phyloP scores from a whole-genome alignment of 2,329 filamentous ascomycete species.

The Calonectria henricotiae region DNA sequence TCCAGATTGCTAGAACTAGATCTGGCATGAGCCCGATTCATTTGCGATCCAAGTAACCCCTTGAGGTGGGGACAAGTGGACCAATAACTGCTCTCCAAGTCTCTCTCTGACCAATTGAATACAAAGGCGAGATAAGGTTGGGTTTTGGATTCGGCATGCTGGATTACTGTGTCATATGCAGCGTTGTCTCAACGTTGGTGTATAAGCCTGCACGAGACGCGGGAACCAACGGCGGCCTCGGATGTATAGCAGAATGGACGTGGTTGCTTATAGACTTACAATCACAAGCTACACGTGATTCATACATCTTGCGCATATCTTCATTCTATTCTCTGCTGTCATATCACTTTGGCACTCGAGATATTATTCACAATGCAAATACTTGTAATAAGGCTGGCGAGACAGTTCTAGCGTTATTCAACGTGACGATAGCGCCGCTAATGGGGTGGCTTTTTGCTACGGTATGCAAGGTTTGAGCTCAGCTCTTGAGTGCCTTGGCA shows the following conservation, averaged over 20 bases:
- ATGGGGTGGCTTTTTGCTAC: background rate
- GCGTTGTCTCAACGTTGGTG: background rate
- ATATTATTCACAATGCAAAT: background rate
- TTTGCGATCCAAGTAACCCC: too few species aligned
- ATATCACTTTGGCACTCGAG: background rate
- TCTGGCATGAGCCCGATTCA: background rate
- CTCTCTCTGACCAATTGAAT: background rate
- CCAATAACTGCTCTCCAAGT: background rate
- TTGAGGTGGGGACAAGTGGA: background rate
- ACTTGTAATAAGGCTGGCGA: background rate
- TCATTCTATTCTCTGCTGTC: background rate
- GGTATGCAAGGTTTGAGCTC: slow-evolving; percentile 19
- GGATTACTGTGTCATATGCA: background rate
- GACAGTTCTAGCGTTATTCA: background rate
- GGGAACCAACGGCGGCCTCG: background rate
- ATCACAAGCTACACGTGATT: background rate
- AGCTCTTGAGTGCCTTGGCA: background rate
- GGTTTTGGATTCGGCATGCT: background rate
- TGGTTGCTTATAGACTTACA: background rate
- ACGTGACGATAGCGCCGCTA: background rate
- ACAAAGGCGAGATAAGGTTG: background rate
- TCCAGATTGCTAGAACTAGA: too few species aligned
- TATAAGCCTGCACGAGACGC: background rate
- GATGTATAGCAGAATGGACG: background rate
- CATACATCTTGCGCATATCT: background rate